These are phyloP conservation scores for Penicillium sp. DNA, from an alignment of 2,329 filamentous ascomycete genomes.

Conservation along the genomic window DNA sequence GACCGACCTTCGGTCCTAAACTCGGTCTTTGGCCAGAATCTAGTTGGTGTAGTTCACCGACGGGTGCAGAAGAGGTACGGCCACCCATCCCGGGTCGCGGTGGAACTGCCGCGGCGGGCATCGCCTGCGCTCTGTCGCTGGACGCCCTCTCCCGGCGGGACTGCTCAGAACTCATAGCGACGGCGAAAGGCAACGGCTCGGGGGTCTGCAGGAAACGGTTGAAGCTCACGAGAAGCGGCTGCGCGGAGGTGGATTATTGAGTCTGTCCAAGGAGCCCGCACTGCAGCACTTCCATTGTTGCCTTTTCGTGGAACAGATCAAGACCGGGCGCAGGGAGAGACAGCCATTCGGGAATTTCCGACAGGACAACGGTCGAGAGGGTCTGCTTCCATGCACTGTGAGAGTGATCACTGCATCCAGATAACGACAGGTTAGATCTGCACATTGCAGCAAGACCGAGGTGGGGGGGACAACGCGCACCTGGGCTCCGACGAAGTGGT, in stretches of 20 bases:
- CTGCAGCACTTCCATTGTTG: constrained; percentile 37
- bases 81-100: constrained; percentile 33
- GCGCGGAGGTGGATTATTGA: constrained; percentile 26
- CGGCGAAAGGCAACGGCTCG: constrained; percentile 11
- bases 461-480: no score
- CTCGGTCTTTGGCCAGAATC: constrained; percentile 23
- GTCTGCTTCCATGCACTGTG: background rate
- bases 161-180: constrained; percentile 30
- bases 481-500: no score
- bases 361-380: background rate
- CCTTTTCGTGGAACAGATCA: constrained; percentile 13
- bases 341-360: constrained; percentile 8
- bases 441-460: no score
- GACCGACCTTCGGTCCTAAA: constrained; percentile 17
- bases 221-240: background rate
- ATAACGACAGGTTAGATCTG: no score
- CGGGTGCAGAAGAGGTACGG: constrained; percentile 38
- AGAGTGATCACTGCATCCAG: no score
- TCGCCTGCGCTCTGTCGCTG: constrained; percentile 32
- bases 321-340: constrained; percentile 7
- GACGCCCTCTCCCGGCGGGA: constrained; percentile 31
- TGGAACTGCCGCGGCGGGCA: constrained; percentile 21
- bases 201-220: constrained; percentile 10
- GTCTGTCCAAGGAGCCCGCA: constrained; percentile 27
- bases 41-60: constrained; percentile 30